phyloP scores from a whole-genome alignment of 2,329 filamentous ascomycete genomes.

The Cercospora brassicicola region DNA sequence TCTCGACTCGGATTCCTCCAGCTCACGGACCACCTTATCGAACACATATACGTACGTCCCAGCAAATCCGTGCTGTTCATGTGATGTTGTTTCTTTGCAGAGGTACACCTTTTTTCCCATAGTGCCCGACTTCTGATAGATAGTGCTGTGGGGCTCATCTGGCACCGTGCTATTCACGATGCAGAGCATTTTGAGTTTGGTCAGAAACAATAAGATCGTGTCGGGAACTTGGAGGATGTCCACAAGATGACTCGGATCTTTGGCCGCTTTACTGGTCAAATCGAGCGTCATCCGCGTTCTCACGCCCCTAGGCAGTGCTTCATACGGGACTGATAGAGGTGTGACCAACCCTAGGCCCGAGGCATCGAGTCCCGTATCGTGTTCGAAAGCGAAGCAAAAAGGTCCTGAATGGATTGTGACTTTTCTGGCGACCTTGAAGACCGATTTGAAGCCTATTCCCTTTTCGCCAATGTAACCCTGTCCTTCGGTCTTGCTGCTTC shows the following conservation, averaged over 20 bases:
- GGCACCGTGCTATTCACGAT: background rate
- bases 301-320: background rate
- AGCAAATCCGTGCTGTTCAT: no score
- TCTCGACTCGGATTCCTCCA: background rate
- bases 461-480: no score
- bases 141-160: background rate
- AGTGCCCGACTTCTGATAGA: background rate
- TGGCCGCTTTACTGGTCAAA: background rate
- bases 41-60: background rate
- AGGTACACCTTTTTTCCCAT: background rate
- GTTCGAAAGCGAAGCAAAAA: background rate
- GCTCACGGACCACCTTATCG: background rate
- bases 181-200: background rate
- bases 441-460: no score
- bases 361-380: background rate
- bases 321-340: background rate
- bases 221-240: background rate
- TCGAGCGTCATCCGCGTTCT: background rate
- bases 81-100: background rate
- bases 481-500: no score
- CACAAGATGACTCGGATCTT: background rate
- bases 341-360: background rate
- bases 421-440: no score
- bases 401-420: no score
- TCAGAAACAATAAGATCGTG: background rate